These are phyloP conservation scores for Pachyrhizus erosus DNA, from an alignment of 306 rosid species.

Conservation along the genomic window DNA sequence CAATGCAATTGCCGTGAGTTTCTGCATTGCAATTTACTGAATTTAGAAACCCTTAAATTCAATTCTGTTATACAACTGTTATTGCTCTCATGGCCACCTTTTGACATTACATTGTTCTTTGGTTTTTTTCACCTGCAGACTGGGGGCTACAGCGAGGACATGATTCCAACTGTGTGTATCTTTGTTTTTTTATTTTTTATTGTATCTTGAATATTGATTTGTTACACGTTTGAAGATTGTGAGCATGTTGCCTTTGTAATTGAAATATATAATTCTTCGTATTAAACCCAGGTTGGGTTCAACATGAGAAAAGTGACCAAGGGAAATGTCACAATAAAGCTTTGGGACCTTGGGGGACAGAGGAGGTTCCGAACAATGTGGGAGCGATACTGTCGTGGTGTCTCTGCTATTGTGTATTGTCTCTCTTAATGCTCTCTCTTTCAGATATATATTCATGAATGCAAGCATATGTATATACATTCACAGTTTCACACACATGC, in stretches of 20 bases:
- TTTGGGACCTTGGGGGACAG: conserved; percentile 99
- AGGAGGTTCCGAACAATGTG: conserved; percentile 94
- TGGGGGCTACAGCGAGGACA: conserved; percentile 93
- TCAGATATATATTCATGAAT: neutral
- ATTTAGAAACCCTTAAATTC: conserved; percentile 9
- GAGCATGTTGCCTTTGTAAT: neutral
- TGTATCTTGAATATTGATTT: neutral
- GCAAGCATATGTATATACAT: neutral
- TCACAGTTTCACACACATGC: neutral
- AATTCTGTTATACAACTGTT: neutral
- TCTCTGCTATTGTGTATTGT: conserved; percentile 88
- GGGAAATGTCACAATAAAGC: conserved; percentile 94
- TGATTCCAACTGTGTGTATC: conserved; percentile 91
- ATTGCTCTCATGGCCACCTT: conserved; percentile 15
- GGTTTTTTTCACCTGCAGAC: conserved; percentile 63
- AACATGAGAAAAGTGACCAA: conserved; percentile 94
- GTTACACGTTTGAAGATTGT: neutral
- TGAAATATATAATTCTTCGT: conserved; percentile 1
- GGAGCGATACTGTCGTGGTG: conserved; percentile 99
- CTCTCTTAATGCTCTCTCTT: conserved; percentile 40
- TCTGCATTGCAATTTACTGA: conserved; percentile 5
- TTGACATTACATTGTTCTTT: conserved; percentile 41
- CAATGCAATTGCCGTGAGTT: conserved; percentile 90
- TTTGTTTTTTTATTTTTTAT: conserved; percentile 36
- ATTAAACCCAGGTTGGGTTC: conserved; percentile 74